Evolutionary conservation across 495 filamentous ascomycete genomes (phyloP).

Genomic region (Penicillium soppii): DNA sequence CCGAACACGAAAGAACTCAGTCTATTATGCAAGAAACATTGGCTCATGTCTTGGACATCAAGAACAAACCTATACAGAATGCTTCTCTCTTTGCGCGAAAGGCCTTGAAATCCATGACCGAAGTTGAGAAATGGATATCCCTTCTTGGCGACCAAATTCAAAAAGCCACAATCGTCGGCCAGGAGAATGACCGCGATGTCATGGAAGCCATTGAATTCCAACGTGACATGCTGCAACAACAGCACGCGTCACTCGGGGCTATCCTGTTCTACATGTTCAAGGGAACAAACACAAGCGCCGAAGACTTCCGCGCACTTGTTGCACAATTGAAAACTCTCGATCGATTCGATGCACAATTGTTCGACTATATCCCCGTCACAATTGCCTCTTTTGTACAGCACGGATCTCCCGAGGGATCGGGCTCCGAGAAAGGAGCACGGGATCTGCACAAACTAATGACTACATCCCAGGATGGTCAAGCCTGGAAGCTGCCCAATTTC

Average conservation of each 20-base stretch:
- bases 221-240: conserved; percentile 67
- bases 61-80: conserved; percentile 40
- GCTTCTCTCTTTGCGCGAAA: conserved; percentile 59
- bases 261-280: conserved; percentile 76
- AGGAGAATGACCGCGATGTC: conserved; percentile 53
- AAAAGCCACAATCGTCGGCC: conserved; percentile 66
- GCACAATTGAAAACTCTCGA: conserved; percentile 63
- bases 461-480: conserved; percentile 57
- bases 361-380: conserved; percentile 79
- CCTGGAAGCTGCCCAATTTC: conserved; percentile 69
- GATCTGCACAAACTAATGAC: conserved; percentile 66
- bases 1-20: conserved; percentile 49
- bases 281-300: conserved; percentile 61
- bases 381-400: conserved; percentile 70
- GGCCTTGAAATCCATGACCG: conserved; percentile 70
- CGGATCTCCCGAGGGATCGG: conserved; percentile 67
- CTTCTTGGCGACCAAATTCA: conserved; percentile 69
- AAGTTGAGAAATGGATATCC: conserved; percentile 70
- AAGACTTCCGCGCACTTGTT: conserved; percentile 72
- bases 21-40: conserved; percentile 41
- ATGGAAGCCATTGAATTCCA: conserved; percentile 73
- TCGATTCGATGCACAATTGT: conserved; percentile 64
- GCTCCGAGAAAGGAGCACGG: conserved; percentile 61
- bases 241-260: conserved; percentile 84
- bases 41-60: conserved; percentile 46